phyloP scores from a whole-genome alignment of 192 early-diverging fungal genomes.

The Umbelopsis vinacea region DNA sequence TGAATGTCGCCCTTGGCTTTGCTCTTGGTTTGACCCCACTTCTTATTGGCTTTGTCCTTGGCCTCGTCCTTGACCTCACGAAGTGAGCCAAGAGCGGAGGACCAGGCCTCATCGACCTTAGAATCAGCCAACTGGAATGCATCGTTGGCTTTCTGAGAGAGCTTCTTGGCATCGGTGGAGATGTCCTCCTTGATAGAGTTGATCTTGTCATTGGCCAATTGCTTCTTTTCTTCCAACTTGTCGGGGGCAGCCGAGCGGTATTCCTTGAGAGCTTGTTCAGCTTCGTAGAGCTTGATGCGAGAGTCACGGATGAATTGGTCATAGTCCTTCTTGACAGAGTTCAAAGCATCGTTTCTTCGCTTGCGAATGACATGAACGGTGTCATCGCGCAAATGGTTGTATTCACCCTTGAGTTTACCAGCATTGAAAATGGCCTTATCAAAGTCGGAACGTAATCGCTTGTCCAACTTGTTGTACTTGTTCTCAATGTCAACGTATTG shows the following conservation, averaged over 20 bases:
- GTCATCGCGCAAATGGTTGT: slow-evolving; percentile 15
- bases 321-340: slow-evolving; percentile 13
- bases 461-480: slow-evolving; percentile 15
- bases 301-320: slow-evolving; percentile 5
- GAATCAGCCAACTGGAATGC: slow-evolving; percentile 26
- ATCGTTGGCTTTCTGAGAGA: slow-evolving; percentile 27
- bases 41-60: neutral
- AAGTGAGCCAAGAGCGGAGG: neutral
- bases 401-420: slow-evolving; percentile 19
- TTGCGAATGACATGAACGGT: neutral
- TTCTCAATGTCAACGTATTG: slow-evolving; percentile 5
- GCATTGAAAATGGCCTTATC: neutral
- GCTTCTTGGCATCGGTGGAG: slow-evolving; percentile 5
- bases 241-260: slow-evolving; percentile 17
- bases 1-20: slow-evolving; percentile 10
- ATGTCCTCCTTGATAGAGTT: slow-evolving; percentile 30
- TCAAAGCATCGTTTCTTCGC: slow-evolving; percentile 7
- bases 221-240: slow-evolving; percentile 30
- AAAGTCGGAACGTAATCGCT: slow-evolving; percentile 10
- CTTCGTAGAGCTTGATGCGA: slow-evolving; percentile 19
- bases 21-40: slow-evolving; percentile 17
- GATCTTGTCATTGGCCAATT: slow-evolving; percentile 23
- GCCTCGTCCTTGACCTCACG: neutral
- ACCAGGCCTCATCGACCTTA: slow-evolving; percentile 9
- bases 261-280: slow-evolving; percentile 17